Evolutionary conservation across 768 basidiomycete genomes (phyloP), one percentile per base, ranked within the genome.

Genomic region (Suillus variegatus): DNA sequence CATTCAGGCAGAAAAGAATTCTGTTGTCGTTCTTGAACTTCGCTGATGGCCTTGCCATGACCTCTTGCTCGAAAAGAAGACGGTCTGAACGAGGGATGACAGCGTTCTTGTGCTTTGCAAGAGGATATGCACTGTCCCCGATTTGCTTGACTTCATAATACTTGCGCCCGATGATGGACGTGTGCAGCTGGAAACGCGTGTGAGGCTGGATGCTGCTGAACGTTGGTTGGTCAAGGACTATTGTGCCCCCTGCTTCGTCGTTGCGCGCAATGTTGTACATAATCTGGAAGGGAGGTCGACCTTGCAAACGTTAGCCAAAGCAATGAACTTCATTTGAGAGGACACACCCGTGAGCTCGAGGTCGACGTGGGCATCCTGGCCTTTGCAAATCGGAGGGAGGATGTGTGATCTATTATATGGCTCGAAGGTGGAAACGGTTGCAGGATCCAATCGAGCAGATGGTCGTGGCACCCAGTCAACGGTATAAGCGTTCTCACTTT

Each of bases 261-360:
- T 88, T 84, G 73, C 86, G 84, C 1, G 90, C 93, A 62, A 94
- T 86, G 68, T 93, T 92, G 76, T 96, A 97, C 84, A 86, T 90
- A 67, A 97, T 88, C 74, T 97, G 90, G 85, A 96, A 98, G 0
- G 95, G 95, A n/a, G 94, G 89, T 25, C 89, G 88, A 60, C 95
- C 95, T 92, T 70, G 40, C 14, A 28, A 60, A 57, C 32, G 16
- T 58, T 66, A 58, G 41, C 36, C 51, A 61, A 28, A 47, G 20
- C 47, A 36, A 56, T 36, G 2, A 44, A n/a, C 12, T 1, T n/a
- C 38, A 62, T 4, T 10, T 54, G 36, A 43, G 47, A 51, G 18
- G 22, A 72, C 81, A 43, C 63, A 90, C 94, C 94, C 62, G 83
- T 85, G 55, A 98, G 80, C 22, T 91, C 88, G n/a, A 98, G 81